Conservation (phyloP, 2,329 filamentous ascomycete genomes). For the Nothophaeocryptopus gaeumannii region DNA sequence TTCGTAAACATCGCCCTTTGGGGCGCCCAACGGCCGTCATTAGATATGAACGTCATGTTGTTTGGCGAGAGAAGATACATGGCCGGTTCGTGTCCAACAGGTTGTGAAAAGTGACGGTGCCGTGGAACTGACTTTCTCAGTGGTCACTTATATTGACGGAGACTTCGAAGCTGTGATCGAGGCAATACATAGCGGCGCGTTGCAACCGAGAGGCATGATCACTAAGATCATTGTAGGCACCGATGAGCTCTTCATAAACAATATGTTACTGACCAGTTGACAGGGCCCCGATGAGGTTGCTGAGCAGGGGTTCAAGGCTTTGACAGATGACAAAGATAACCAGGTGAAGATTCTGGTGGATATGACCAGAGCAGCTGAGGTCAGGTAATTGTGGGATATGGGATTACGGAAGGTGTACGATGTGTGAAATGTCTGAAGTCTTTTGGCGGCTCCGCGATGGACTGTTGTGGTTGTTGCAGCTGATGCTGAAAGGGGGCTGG, state of each 20-base stretch:
- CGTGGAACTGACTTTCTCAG: neutral
- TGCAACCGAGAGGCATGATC: constrained; percentile 6
- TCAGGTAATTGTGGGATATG: neutral
- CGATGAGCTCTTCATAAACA: neutral
- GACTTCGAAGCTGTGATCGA: constrained; percentile 15
- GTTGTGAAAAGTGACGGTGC: too few relatives aligned
- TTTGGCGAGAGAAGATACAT: constrained; percentile 13
- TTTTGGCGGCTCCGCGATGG: too few relatives aligned
- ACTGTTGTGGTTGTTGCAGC: too few relatives aligned
- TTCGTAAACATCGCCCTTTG: constrained; percentile 16
- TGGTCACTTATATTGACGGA: constrained; percentile 8
- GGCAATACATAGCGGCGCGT: constrained; percentile 4
- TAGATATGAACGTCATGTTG: constrained; percentile 9
- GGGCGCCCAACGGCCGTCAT: constrained; percentile 8
- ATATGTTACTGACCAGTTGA: neutral
- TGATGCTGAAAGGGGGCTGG: too few relatives aligned
- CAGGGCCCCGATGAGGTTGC: constrained; percentile 6
- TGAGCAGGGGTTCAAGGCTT: constrained; percentile 8
- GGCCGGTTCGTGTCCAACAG: constrained; percentile 1
- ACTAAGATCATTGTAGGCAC: constrained; percentile 5
- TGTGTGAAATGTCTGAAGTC: too few relatives aligned
- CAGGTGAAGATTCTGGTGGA: constrained; percentile 17
- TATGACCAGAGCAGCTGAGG: constrained; percentile 5
- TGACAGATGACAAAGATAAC: constrained; percentile 12
- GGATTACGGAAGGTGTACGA: too few relatives aligned